Evolutionary conservation across 345 rosid genomes (phyloP).

Genomic region (Raphanus raphanistrum): DNA sequence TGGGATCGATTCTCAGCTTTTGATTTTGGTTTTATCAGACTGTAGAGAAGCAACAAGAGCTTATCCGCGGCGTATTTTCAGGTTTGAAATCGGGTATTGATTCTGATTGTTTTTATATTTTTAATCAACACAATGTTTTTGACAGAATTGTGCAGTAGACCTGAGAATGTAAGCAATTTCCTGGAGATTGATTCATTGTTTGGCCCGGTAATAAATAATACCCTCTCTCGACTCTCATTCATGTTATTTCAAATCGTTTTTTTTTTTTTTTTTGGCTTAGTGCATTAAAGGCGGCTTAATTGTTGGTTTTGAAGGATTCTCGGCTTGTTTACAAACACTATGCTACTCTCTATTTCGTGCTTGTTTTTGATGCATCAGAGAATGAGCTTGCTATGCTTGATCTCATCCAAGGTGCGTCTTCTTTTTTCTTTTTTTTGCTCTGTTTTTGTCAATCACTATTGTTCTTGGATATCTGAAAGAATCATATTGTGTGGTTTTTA

Average conservation of each 20-base stretch:
- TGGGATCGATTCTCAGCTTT: conserved; percentile 7
- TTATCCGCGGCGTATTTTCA: conserved; percentile 75
- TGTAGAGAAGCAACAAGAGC: conserved; percentile 87
- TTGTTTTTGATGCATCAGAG: conserved; percentile 82
- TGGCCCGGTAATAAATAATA: conserved; percentile 67
- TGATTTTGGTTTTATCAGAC: conserved; percentile 42
- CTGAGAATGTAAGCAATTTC: conserved; percentile 88
- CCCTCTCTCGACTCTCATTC: not conserved
- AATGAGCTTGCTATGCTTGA: conserved; percentile 98
- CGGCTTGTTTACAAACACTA: conserved; percentile 87
- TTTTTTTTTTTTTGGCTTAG: not conserved
- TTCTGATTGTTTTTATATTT: not conserved
- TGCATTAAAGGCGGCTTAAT: not conserved
- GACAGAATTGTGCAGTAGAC: conserved; percentile 78
- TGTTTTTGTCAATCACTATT: not conserved
- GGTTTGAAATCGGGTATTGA: conserved; percentile 44
- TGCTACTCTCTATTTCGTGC: conserved; percentile 86
- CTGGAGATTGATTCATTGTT: conserved; percentile 75
- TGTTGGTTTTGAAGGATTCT: conserved; percentile 53
- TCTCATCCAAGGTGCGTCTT: conserved; percentile 69
- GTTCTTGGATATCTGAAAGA: not conserved
- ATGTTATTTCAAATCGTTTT: too few species aligned
- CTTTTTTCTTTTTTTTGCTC: not conserved
- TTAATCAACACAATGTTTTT: not conserved
- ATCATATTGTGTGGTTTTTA: not conserved